A percentile compares a stretch with the other conserved stretches of the same genome.
Conservation (phyloP, 176 grass and related monocot species). For the Triticum aestivum region IWGSC_CS_RefSeq_v2.1 NC_057796.1:216016621-216017120, state of each 20-base stretch:
- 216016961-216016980: slow-evolving; percentile 1
- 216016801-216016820: slow-evolving; percentile 17
- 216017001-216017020: not conserved
- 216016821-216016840: not conserved
- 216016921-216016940: not conserved
- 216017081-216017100: slow-evolving; percentile 28
- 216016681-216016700: slow-evolving; percentile 76
- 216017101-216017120: slow-evolving; percentile 85
- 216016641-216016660: not conserved
- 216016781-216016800: slow-evolving; percentile 33
- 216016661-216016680: slow-evolving; percentile 10
- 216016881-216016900: not conserved
- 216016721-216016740: slow-evolving; percentile 93
- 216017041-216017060: slow-evolving; percentile 4
- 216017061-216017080: slow-evolving; percentile 13
- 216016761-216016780: slow-evolving; percentile 17
- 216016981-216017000: slow-evolving; percentile 6
- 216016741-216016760: slow-evolving; percentile 72
- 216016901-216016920: not conserved
- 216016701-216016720: slow-evolving; percentile 98
- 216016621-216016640: slow-evolving; percentile 18
- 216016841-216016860: slow-evolving; percentile 9
- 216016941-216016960: not conserved
- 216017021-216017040: not conserved
- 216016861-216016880: not conserved